Evolutionary conservation across 139 green algal species (phyloP), one percentile per base, ranked within the genome.

Genomic region (Choricystis sp.): DNA sequence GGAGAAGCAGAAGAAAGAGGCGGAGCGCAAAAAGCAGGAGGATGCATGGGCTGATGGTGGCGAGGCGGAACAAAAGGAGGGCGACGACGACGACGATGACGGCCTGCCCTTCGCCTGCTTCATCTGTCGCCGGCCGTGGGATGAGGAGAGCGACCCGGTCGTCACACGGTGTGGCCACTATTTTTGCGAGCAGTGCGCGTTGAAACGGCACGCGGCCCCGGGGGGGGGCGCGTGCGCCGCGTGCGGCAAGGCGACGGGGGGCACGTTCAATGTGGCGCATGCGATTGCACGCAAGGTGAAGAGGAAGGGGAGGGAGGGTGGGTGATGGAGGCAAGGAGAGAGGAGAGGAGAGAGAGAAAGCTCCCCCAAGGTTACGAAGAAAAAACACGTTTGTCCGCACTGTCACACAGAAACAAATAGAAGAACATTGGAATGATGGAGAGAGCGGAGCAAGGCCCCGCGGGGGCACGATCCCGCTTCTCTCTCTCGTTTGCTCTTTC

Each of bases 111-210:
- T 96, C 76, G 88, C 86, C 0, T 98, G 94, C 77, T 87, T 81
- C 69, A 91, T 92, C 55, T 99, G 94, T 73, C 66, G 90, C 3
- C 28, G 71, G 64, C 73, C 74, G 0, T 99, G 93, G 85, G 69
- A 80, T 19, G 80, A 95, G 52, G 79, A 75, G 31, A 73, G 79
- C 40, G 80, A 86, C 52, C 89, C 93, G 3, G 90, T 98, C 48
- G 82, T 96, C 20, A 98, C 93, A 0, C 67, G 61, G 2, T 99
- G 94, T 83, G 77, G 75, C 64, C 94, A 99, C 76, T 98, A 96
- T 70, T 99, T 99, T 59, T 99, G 94, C 62, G 92, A 98, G 67
- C 75, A 78, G 29, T 99, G 93, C 71, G 93, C 93, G 3, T 76
- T 99, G 56, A 87, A 94, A 81, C 83, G 90, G 56, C 88, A 94